These are phyloP conservation scores for Cladosporium sp. DNA, from an alignment of 2,329 filamentous ascomycete genomes.

Conservation along the genomic window DNA sequence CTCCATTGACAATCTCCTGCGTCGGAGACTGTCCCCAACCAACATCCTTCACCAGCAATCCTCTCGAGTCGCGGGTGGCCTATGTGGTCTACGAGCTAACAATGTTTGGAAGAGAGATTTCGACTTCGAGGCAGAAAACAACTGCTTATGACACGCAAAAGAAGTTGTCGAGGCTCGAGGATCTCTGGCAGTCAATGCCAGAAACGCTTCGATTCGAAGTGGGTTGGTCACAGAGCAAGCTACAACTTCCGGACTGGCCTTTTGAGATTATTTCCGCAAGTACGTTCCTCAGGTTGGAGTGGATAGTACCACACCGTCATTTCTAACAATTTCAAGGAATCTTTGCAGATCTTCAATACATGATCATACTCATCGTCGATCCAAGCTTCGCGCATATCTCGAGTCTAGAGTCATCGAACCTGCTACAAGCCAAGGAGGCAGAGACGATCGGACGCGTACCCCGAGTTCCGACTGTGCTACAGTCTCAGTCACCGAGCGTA, in stretches of 20 bases:
- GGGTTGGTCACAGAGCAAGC: slow-evolving; percentile 38
- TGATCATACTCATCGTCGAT: background rate
- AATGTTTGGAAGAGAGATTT: slow-evolving; percentile 42
- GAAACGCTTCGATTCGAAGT: slow-evolving; percentile 43
- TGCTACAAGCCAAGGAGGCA: too few species aligned
- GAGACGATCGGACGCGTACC: too few species aligned
- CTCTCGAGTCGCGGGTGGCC: slow-evolving; percentile 39
- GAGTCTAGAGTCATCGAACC: too few species aligned
- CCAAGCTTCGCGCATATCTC: background rate
- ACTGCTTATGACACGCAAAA: slow-evolving; percentile 37
- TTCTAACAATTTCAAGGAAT: background rate
- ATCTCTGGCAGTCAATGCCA: slow-evolving; percentile 45
- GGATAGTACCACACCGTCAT: too few species aligned
- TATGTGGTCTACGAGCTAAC: slow-evolving; percentile 46
- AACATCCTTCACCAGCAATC: slow-evolving; percentile 41
- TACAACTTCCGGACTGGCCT: slow-evolving; percentile 43
- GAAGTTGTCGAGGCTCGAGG: slow-evolving; percentile 41
- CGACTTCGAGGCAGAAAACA: slow-evolving; percentile 35
- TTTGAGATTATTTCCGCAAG: slow-evolving; percentile 42
- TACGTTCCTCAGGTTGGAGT: slow-evolving; percentile 22
- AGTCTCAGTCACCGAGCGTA: background rate
- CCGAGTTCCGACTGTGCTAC: background rate
- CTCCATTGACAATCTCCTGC: slow-evolving; percentile 46
- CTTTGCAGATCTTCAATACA: background rate
- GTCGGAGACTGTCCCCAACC: slow-evolving; percentile 48